These are phyloP conservation scores for Cyanidiococcus yangmingshanensis DNA, from an alignment of 23 red algal species.

Conservation along the genomic window DNA sequence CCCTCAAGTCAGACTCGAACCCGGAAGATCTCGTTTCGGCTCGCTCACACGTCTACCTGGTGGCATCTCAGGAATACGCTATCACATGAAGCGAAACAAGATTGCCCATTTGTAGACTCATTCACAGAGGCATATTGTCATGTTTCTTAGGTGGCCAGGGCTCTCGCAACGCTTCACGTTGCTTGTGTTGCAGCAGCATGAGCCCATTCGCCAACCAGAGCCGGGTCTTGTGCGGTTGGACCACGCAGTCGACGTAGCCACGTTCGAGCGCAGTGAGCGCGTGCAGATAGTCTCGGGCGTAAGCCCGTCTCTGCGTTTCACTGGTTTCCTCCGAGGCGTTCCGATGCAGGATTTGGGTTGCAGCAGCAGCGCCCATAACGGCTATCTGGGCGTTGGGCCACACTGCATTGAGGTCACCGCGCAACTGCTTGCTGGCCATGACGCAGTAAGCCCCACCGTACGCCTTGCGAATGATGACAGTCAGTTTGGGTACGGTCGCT, in stretches of 20 bases:
- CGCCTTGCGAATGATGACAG: slow-evolving; percentile 44
- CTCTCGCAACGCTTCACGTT: neutral
- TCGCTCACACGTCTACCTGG: too few relatives aligned
- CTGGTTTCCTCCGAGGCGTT: neutral
- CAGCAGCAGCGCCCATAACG: slow-evolving; percentile 51
- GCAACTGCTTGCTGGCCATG: slow-evolving; percentile 36
- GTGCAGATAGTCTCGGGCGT: slow-evolving; percentile 18
- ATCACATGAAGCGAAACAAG: too few relatives aligned
- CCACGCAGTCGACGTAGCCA: slow-evolving; percentile 43
- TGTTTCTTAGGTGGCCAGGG: slow-evolving; percentile 35
- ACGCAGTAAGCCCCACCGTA: slow-evolving; percentile 63
- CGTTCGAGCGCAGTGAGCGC: slow-evolving; percentile 25
- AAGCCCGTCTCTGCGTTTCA: slow-evolving; percentile 2
- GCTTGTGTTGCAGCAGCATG: slow-evolving; percentile 19
- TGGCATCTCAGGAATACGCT: too few relatives aligned
- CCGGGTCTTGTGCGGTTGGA: slow-evolving; percentile 31
- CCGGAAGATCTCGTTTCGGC: too few relatives aligned
- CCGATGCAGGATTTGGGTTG: slow-evolving; percentile 31
- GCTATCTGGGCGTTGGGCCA: slow-evolving; percentile 54
- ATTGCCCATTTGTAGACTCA: too few relatives aligned
- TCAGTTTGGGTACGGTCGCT: slow-evolving; percentile 53
- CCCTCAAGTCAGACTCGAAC: too few relatives aligned
- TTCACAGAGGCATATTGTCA: slow-evolving; percentile 49
- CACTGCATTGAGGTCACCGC: slow-evolving; percentile 42
- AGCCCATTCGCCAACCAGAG: slow-evolving; percentile 27